Evolutionary conservation across 768 basidiomycete genomes (phyloP).

Genomic region (Pholiota conissans): DNA sequence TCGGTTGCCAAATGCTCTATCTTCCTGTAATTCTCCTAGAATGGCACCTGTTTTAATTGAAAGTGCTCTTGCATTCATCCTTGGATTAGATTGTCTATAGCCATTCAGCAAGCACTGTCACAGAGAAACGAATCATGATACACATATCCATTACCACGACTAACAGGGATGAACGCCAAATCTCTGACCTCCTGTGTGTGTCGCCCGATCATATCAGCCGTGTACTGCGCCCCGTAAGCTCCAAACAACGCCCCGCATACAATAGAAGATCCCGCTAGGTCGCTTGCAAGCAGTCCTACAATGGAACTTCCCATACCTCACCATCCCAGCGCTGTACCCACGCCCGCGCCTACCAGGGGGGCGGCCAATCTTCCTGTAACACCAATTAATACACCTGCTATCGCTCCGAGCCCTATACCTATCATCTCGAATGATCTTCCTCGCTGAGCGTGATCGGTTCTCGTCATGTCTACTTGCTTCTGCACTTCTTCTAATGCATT

Average conservation of each 20-base stretch:
- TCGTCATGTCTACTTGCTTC: slow-evolving; percentile 38
- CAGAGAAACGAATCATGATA: too few relatives aligned
- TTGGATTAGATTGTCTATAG: slow-evolving; percentile 59
- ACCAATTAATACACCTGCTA: slow-evolving; percentile 56
- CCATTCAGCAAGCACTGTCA: slow-evolving; percentile 45
- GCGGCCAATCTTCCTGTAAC: slow-evolving; percentile 62
- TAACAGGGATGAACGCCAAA: slow-evolving; percentile 49
- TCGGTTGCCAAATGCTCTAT: slow-evolving; percentile 52
- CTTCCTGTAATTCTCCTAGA: slow-evolving; percentile 47
- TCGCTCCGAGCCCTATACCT: slow-evolving; percentile 52
- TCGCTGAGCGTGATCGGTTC: slow-evolving; percentile 39
- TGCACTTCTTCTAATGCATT: slow-evolving; percentile 44
- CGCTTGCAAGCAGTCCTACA: slow-evolving; percentile 49
- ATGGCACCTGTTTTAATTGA: slow-evolving; percentile 55
- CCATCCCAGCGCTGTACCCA: slow-evolving; percentile 47
- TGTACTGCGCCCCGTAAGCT: slow-evolving; percentile 51
- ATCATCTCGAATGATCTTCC: slow-evolving; percentile 41
- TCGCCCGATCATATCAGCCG: slow-evolving; percentile 46
- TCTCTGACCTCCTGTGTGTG: slow-evolving; percentile 56
- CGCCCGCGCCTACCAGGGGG: slow-evolving; percentile 55
- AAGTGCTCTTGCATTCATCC: slow-evolving; percentile 55
- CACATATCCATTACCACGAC: slow-evolving; percentile 28
- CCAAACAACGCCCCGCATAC: slow-evolving; percentile 62
- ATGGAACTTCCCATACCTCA: slow-evolving; percentile 56
- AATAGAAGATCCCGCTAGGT: slow-evolving; percentile 53